Evolutionary conservation across 2,329 filamentous ascomycete species (phyloP).

Genomic region (Stagonosporopsis chrysanthemi): DNA sequence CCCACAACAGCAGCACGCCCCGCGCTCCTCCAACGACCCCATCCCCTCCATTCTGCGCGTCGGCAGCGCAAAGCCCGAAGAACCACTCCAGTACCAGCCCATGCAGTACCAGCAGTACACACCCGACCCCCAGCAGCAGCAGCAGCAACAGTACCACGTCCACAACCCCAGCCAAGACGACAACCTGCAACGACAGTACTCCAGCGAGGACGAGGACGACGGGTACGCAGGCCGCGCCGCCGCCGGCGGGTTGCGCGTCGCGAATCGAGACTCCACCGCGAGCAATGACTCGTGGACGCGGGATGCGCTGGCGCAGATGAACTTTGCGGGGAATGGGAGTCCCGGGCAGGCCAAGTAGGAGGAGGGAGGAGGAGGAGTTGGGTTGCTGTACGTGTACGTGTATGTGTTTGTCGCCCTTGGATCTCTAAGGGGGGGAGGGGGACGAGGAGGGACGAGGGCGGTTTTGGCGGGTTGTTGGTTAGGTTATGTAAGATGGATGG

Average conservation of each 20-base stretch:
- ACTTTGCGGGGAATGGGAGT: conserved; percentile 9
- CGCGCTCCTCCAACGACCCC: conserved; percentile 22
- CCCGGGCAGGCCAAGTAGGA: conserved; percentile 8
- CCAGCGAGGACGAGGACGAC: conserved; percentile 16
- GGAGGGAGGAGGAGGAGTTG: background rate
- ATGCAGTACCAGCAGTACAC: conserved; percentile 15
- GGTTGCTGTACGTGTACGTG: too few relatives aligned
- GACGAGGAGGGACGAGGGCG: too few relatives aligned
- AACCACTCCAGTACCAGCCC: conserved; percentile 7
- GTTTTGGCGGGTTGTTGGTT: too few relatives aligned
- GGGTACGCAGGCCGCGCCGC: conserved; percentile 12
- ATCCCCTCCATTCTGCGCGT: conserved; percentile 27
- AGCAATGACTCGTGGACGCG: conserved; percentile 24
- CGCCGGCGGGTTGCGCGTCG: conserved; percentile 52
- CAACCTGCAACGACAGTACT: conserved; percentile 10
- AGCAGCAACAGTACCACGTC: conserved; percentile 9
- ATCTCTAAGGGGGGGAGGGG: too few relatives aligned
- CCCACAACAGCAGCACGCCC: background rate
- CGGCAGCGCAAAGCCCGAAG: conserved; percentile 17
- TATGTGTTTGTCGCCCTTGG: too few relatives aligned
- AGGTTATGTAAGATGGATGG: too few relatives aligned
- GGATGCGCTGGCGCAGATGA: conserved; percentile 21
- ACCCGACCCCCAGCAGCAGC: conserved; percentile 1
- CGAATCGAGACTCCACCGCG: conserved; percentile 48
- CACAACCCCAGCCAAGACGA: conserved; percentile 7